Percentiles rank a stretch among this genome's conserved stretches.
Conservation (phyloP, 2,329 filamentous ascomycete genomes). For the Colletotrichum truncatum region DNA sequence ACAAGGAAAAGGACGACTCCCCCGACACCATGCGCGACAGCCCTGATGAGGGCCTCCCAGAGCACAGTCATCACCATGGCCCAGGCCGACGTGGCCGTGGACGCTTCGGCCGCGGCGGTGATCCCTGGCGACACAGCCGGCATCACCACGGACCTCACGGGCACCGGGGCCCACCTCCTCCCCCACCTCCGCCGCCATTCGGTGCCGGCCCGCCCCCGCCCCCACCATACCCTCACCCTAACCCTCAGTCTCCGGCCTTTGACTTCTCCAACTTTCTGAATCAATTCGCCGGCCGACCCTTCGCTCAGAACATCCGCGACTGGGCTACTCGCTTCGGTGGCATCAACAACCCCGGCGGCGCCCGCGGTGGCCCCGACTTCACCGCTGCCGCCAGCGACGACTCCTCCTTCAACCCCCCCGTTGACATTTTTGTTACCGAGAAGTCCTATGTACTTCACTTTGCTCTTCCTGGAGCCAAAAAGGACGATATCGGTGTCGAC, state of each 20-base stretch:
- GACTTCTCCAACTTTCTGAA: slow-evolving; percentile 49
- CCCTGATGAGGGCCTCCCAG: slow-evolving; percentile 42
- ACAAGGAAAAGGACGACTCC: slow-evolving; percentile 44
- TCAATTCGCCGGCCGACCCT: slow-evolving; percentile 51
- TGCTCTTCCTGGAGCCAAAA: slow-evolving; percentile 81
- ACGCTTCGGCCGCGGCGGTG: slow-evolving; percentile 18
- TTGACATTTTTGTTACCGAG: slow-evolving; percentile 79
- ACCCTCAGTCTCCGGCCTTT: slow-evolving; percentile 34
- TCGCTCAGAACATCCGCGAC: slow-evolving; percentile 51
- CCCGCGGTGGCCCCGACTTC: slow-evolving; percentile 21
- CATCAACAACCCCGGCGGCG: background rate
- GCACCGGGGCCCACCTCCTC: slow-evolving; percentile 31
- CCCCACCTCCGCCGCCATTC: slow-evolving; percentile 36
- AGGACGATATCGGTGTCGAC: slow-evolving; percentile 79
- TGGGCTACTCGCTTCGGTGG: slow-evolving; percentile 37
- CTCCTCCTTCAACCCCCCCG: slow-evolving; percentile 68
- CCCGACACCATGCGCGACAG: slow-evolving; percentile 43
- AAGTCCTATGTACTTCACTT: slow-evolving; percentile 75
- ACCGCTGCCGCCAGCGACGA: slow-evolving; percentile 33
- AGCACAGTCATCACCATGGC: slow-evolving; percentile 39
- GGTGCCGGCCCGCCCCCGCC: slow-evolving; percentile 33
- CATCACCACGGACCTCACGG: slow-evolving; percentile 13
- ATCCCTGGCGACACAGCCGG: slow-evolving; percentile 14
- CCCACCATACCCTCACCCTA: slow-evolving; percentile 31
- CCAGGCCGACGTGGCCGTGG: slow-evolving; percentile 33